A percentile compares a stretch with the other conserved stretches of the same genome.
These are phyloP conservation scores for Cryphonectria parasitica DNA, from an alignment of 2,329 filamentous ascomycete species.

Conservation along the genomic window DNA sequence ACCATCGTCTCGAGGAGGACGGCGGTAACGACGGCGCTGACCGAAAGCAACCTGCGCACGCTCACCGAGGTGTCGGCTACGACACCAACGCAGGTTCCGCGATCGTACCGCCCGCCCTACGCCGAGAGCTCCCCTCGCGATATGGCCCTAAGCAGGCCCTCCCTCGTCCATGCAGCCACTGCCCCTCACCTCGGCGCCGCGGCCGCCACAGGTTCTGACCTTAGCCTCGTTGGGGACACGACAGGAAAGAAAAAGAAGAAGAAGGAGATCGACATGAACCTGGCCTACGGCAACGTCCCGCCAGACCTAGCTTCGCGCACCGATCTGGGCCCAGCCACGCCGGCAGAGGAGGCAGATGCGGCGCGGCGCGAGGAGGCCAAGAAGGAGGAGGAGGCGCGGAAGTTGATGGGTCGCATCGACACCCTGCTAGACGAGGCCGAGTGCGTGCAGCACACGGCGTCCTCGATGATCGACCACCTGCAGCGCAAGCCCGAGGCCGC, in stretches of 20 bases:
- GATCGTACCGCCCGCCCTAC: constrained; percentile 44
- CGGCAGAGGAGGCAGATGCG: constrained; percentile 33
- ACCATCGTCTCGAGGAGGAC: constrained; percentile 36
- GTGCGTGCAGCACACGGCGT: constrained; percentile 83
- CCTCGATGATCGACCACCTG: constrained; percentile 75
- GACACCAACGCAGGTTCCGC: constrained; percentile 48
- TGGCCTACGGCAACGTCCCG: constrained; percentile 86
- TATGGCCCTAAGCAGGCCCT: constrained; percentile 46
- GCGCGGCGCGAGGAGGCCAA: constrained; percentile 62
- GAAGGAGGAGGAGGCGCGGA: constrained; percentile 45
- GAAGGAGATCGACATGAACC: constrained; percentile 80
- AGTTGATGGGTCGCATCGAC: constrained; percentile 76
- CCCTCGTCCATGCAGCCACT: constrained; percentile 41
- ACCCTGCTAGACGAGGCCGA: constrained; percentile 82
- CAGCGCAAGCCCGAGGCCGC: constrained; percentile 81
- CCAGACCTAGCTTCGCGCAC: constrained; percentile 62
- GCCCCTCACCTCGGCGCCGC: constrained; percentile 18
- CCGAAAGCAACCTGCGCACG: constrained; percentile 56
- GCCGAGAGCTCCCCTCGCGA: constrained; percentile 45
- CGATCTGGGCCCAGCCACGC: constrained; percentile 46
- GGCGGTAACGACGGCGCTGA: constrained; percentile 45
- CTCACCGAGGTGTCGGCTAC: constrained; percentile 57
- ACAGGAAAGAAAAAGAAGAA: constrained; percentile 31
- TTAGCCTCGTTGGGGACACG: constrained; percentile 37
- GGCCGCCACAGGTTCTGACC: constrained; percentile 42